Evolutionary conservation across 2,329 filamentous ascomycete species (phyloP), one percentile per base, ranked within the genome.

Genomic region (Myrmaecium sp.): DNA sequence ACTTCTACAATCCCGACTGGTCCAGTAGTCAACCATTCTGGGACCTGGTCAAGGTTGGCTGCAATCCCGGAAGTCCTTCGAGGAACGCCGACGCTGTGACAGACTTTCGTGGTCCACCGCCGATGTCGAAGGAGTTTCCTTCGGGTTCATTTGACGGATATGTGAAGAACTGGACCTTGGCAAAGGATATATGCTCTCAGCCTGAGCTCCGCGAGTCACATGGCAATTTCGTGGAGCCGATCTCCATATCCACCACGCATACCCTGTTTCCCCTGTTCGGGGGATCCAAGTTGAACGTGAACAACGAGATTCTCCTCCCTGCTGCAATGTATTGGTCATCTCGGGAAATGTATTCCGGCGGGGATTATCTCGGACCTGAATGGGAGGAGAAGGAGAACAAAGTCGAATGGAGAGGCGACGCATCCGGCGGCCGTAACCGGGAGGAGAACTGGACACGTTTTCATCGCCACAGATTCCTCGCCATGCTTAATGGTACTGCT

Each of bases 381-480:
- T 64, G 61, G 60, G 36, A 43, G 3, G 28, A 47, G 6, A 65
- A 65, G 39, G 43, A 43, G 5, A 36, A 51, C 23, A 40, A 38
- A 3, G 33, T 56, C 10, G 42, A 60, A 8, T 65, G 62, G 62
- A 53, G 60, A 21, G 62, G 62, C 6, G 46, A 44, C 5, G 59
- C 58, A 5, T 54, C 51, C 4, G 61, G 61, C 3, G 62, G 61
- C 3, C 48, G 57, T 5, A 59, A 60, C 35, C 49, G 41, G 13
- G 40, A 42, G 14, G 46, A 61, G 15, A 81, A 72, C 38, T 83
- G 77, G 77, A 65, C 58, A 7, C 65, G 69, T 0, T 82, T 81
- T 41, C 76, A 83, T 35, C 68, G 77, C 3, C 77, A 82, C 42
- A 72, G 78, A 2, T 79, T 83, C 42, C 64, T 81, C 2, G 60